Conservation (phyloP, 331 rosid species). For the Acacia pycnantha region DNA sequence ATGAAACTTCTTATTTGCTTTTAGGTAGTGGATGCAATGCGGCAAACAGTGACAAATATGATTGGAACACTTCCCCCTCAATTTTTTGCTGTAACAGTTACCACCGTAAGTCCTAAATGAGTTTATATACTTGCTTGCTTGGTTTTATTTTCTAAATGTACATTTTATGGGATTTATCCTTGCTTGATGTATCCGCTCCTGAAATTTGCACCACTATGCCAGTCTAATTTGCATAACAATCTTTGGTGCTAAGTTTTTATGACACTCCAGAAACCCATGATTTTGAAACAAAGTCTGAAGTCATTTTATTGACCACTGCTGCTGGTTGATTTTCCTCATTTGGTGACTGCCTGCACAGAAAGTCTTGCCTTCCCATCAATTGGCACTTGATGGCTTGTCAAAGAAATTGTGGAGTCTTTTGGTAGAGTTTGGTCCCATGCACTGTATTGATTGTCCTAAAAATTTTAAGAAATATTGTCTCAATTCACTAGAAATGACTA, state of each 20-base stretch:
- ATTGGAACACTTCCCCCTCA: constrained; percentile 98
- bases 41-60: constrained; percentile 97
- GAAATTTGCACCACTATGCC: constrained; percentile 3
- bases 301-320: too few species aligned
- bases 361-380: neutral
- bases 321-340: neutral
- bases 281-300: neutral
- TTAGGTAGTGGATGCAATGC: constrained; percentile 98
- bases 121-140: neutral
- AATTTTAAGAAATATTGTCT: neutral
- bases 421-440: neutral
- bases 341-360: neutral
- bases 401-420: constrained; percentile 6
- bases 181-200: constrained; percentile 6
- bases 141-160: neutral
- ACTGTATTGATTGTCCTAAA: neutral
- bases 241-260: neutral
- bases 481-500: neutral
- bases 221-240: neutral
- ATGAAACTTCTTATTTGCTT: constrained; percentile 24
- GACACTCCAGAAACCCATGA: neutral
- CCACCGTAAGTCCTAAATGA: constrained; percentile 60
- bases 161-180: neutral
- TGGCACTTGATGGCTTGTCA: neutral
- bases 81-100: constrained; percentile 78